Conservation (phyloP, 2,329 filamentous ascomycete genomes). For the Exophiala oligosperma region DNA sequence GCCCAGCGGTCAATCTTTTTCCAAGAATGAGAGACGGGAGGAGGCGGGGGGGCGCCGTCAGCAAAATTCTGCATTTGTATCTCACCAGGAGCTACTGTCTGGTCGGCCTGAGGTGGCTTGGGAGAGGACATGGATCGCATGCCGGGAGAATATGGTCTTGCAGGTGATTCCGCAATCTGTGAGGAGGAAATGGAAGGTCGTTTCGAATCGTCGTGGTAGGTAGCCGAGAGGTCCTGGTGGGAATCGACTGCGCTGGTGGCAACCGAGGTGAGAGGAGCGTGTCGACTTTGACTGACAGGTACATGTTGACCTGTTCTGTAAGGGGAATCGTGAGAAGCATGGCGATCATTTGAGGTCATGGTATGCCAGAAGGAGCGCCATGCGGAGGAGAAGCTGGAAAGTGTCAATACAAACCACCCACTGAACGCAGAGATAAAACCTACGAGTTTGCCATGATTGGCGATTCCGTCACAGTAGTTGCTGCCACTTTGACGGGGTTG, state of each 20-base stretch:
- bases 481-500: constrained; percentile 26
- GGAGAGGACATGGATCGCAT: constrained; percentile 65
- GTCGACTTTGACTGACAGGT: constrained; percentile 77
- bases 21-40: constrained; percentile 88
- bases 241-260: constrained; percentile 85
- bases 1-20: constrained; percentile 90
- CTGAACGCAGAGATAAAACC: background rate
- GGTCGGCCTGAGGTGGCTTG: constrained; percentile 23
- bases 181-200: constrained; percentile 53
- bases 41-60: constrained; percentile 85
- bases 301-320: constrained; percentile 90
- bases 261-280: constrained; percentile 81
- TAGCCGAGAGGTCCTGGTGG: constrained; percentile 75
- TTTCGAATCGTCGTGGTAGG: constrained; percentile 74
- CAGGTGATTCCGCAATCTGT: constrained; percentile 56
- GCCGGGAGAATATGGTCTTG: constrained; percentile 83
- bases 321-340: constrained; percentile 90
- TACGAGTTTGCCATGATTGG: constrained; percentile 30
- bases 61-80: constrained; percentile 97
- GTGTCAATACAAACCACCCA: constrained; percentile 6
- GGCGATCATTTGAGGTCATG: constrained; percentile 75
- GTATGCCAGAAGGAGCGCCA: constrained; percentile 95
- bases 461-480: constrained; percentile 21
- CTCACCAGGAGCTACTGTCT: constrained; percentile 66
- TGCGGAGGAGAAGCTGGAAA: constrained; percentile 41